A percentile compares a stretch with the other conserved stretches of the same genome.
Evolutionary conservation across 177 flowering plant genomes (phyloP).

Genomic region (Tripterygium wilfordii): DNA sequence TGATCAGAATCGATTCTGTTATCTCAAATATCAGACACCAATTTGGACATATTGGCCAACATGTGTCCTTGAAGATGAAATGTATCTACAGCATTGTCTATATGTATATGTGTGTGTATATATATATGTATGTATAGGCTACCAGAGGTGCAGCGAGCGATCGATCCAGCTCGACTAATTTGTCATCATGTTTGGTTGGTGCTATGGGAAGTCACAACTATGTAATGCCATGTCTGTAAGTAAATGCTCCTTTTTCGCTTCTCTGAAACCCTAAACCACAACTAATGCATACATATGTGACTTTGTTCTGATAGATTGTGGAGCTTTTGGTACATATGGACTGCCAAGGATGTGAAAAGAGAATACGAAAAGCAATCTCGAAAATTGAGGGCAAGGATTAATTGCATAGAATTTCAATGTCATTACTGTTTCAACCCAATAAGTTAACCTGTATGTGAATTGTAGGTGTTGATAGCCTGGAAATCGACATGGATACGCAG

Average conservation of each 20-base stretch:
- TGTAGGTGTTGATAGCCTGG: slow-evolving; percentile 72
- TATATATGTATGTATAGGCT: no score
- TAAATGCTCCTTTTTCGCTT: not conserved
- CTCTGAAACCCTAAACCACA: not conserved
- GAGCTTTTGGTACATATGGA: slow-evolving; percentile 77
- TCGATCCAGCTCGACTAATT: no score
- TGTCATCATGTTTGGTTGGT: slow-evolving; percentile 30
- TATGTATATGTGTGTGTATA: no score
- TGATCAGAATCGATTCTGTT: no score
- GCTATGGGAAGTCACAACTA: slow-evolving; percentile 9
- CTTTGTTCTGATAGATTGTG: slow-evolving; percentile 40
- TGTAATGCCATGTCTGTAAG: slow-evolving; percentile 50
- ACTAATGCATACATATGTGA: not conserved
- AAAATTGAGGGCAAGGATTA: slow-evolving; percentile 44
- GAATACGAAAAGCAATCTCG: slow-evolving; percentile 62
- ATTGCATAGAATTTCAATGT: no score
- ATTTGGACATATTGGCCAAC: no score
- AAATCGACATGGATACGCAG: slow-evolving; percentile 72
- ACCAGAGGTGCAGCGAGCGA: no score
- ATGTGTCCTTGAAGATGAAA: no score
- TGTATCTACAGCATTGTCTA: no score
- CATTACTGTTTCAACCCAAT: no score
- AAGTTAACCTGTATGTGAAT: no score
- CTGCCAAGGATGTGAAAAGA: slow-evolving; percentile 67
- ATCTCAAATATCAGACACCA: no score